phyloP scores from a whole-genome alignment of 768 basidiomycete species.

The Russula abietina region DNA sequence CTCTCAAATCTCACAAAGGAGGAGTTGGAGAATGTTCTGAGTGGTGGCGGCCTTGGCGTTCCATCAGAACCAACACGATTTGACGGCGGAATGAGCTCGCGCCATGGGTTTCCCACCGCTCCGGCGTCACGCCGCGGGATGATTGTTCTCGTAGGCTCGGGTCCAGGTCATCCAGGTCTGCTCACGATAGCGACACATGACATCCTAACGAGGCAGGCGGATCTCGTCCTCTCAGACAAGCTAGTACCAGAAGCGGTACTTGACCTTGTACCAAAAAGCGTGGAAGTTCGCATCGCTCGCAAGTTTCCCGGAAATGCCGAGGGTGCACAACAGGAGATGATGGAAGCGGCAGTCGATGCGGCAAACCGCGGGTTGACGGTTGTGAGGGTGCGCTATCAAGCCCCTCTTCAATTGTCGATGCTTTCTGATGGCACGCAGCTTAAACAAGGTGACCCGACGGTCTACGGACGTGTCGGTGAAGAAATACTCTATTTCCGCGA shows the following conservation, averaged over 20 bases:
- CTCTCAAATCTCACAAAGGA: constrained; percentile 60
- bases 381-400: constrained; percentile 57
- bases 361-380: constrained; percentile 77
- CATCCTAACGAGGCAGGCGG: constrained; percentile 71
- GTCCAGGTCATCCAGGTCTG: constrained; percentile 90
- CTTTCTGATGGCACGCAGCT: constrained; percentile 42
- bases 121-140: constrained; percentile 43
- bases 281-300: constrained; percentile 81
- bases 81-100: constrained; percentile 21
- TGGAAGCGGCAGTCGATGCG: constrained; percentile 83
- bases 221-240: constrained; percentile 92
- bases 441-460: constrained; percentile 95
- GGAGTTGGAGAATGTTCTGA: constrained; percentile 64
- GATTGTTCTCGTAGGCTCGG: constrained; percentile 91
- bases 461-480: constrained; percentile 92
- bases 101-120: constrained; percentile 28
- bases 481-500: constrained; percentile 89
- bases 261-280: constrained; percentile 65
- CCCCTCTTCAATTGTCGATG: background rate
- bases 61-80: constrained; percentile 14
- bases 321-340: constrained; percentile 89
- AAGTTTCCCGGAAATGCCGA: constrained; percentile 99
- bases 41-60: constrained; percentile 31
- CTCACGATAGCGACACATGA: constrained; percentile 83
- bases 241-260: constrained; percentile 89